A percentile compares a stretch with the other conserved stretches of the same genome.
Conservation (phyloP, 345 rosid species). For the Camelina laxa region DNA sequence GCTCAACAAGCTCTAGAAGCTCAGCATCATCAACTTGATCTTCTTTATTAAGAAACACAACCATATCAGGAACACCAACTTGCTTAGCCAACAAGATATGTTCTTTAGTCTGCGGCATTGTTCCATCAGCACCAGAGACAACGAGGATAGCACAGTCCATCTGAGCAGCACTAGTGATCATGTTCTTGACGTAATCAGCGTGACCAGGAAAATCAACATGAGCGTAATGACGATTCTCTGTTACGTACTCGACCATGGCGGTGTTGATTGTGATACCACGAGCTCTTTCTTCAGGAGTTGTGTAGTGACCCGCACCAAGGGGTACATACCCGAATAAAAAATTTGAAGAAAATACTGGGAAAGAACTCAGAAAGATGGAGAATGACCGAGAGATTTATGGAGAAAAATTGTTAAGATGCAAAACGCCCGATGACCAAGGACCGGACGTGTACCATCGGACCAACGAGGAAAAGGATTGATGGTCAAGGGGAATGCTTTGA, state of each 20-base stretch:
- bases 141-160: constrained; percentile 90
- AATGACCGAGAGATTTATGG: too few species aligned
- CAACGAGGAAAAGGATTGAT: too few species aligned
- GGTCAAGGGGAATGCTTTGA: too few species aligned
- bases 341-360: too few species aligned
- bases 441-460: too few species aligned
- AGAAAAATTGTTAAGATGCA: too few species aligned
- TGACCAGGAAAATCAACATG: constrained; percentile 89
- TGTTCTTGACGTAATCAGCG: constrained; percentile 84
- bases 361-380: too few species aligned
- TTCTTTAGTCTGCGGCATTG: constrained; percentile 91
- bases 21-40: constrained; percentile 92
- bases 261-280: constrained; percentile 81
- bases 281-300: constrained; percentile 78
- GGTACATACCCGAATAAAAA: too few species aligned
- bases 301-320: constrained; percentile 30
- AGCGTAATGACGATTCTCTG: constrained; percentile 71
- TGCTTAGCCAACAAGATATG: constrained; percentile 82
- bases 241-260: constrained; percentile 78
- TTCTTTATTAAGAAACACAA: constrained; percentile 80
- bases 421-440: too few species aligned
- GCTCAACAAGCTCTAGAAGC: constrained; percentile 78
- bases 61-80: constrained; percentile 88
- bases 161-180: constrained; percentile 84
- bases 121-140: constrained; percentile 80